A percentile compares a stretch with the other conserved stretches of the same genome.
phyloP scores from a whole-genome alignment of 257 asterid genomes.

The Paraleonurus japonicus region DNA sequence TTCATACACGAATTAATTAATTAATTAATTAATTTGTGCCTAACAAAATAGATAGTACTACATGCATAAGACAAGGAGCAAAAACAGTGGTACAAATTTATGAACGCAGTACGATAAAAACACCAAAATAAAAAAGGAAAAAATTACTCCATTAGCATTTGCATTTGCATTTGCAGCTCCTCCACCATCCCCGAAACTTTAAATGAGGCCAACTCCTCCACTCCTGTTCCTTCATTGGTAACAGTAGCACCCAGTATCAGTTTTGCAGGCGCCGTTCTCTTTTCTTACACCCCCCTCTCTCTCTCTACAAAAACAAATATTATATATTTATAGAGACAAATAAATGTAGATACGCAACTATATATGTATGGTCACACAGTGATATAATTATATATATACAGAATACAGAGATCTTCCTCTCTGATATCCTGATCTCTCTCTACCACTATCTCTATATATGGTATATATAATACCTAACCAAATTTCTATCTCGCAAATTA shows the following conservation, averaged over 20 bases:
- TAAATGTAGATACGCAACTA: background rate
- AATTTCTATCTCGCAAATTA: conserved; percentile 7
- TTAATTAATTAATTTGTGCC: too few species aligned
- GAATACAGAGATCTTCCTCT: conserved; percentile 20
- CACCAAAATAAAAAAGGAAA: background rate
- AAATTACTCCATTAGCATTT: background rate
- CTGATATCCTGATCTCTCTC: conserved; percentile 26
- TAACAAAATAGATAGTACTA: too few species aligned
- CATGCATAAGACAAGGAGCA: background rate
- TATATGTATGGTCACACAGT: background rate
- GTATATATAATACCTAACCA: conserved; percentile 5
- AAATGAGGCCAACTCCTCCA: conserved; percentile 34
- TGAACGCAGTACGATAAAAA: background rate
- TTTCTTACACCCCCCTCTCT: conserved; percentile 32
- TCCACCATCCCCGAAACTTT: conserved; percentile 25
- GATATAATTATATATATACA: background rate
- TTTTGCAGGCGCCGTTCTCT: conserved; percentile 83
- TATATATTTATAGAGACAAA: background rate
- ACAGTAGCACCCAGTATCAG: conserved; percentile 45
- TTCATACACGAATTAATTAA: too few species aligned
- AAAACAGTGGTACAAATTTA: conserved; percentile 7
- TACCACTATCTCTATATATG: background rate
- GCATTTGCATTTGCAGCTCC: conserved; percentile 1
- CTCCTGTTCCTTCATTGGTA: conserved; percentile 47
- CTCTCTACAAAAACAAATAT: conserved; percentile 10